phyloP scores from a whole-genome alignment of 192 early-diverging fungal species.

The Backusella tarrabulga region DNA sequence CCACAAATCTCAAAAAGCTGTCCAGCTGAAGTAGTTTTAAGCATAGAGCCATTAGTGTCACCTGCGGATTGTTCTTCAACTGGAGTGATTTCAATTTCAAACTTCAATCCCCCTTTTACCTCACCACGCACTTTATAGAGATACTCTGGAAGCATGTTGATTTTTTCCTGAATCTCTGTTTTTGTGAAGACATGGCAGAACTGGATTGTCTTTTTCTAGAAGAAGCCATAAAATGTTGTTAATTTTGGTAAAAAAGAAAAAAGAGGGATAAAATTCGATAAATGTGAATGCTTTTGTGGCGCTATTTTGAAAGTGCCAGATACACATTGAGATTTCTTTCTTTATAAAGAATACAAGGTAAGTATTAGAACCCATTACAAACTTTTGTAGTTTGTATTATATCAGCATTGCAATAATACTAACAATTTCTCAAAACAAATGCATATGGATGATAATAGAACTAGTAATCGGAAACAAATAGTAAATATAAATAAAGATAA shows the following conservation, averaged over 20 bases:
- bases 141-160: neutral
- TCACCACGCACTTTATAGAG: neutral
- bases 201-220: neutral
- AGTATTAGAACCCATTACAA: too few species aligned
- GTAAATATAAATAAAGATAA: too few species aligned
- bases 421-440: too few species aligned
- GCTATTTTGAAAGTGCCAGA: too few species aligned
- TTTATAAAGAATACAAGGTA: too few species aligned
- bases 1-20: neutral
- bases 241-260: neutral
- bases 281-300: too few species aligned
- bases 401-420: too few species aligned
- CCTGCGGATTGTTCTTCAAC: neutral
- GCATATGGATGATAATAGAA: too few species aligned
- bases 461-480: too few species aligned
- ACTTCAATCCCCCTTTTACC: neutral
- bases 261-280: neutral
- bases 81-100: neutral
- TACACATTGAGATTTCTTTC: too few species aligned
- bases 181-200: neutral
- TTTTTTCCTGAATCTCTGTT: neutral
- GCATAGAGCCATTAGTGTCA: neutral
- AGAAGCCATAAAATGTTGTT: neutral
- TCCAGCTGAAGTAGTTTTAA: neutral
- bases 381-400: too few species aligned